Evolutionary conservation across 805 yeast species (phyloP), one percentile per base, ranked within the genome.

Genomic region (Maudiozyma pseudohumilis): DNA sequence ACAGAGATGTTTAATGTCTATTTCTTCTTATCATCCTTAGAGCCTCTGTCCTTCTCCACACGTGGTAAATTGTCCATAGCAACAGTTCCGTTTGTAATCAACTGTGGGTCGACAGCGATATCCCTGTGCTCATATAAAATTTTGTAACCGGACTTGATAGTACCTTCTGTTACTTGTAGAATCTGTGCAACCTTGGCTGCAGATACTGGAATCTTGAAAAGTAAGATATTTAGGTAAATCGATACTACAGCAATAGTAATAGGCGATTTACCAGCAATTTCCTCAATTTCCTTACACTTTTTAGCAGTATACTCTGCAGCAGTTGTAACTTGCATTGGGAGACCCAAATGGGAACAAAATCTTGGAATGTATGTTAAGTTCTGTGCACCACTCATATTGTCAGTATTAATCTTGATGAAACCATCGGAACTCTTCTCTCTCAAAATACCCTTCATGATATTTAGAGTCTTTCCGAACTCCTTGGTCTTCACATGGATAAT

Each of bases 161-260:
- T 92, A 48, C 97, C 96, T 56, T 92, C 98, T 52, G 95, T 83
- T 15, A 92, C 97, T 49, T 96, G 97, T 13, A 96, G 75, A 50
- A 83, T 83, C 48, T 86, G 95, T 10, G 95, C 84, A 40, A 92
- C 89, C 52, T 76, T 81, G 2, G 80, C 64, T 0, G 95, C 88
- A 3, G 82, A 68, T 26, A 85, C 66, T 36, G 77, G 81, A 25
- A 80, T 78, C 32, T 82, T 82, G 57, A 88, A 88, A n/a, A 92
- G 64, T n/a, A 84, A 66, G 4, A 89, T 82, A 6, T 95, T 84
- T 83, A 92, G 80, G 63, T 89, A 92, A 34, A 92, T 89, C 5
- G 92, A 94, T 1, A 96, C 94, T 6, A 97, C 97, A 0, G 97
- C 96, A 54, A 92, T 86, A 26, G 98, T 89, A 38, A 88, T 88